Conservation (phyloP, 1,284 basidiomycete species). For the Pascua sp. region DNA sequence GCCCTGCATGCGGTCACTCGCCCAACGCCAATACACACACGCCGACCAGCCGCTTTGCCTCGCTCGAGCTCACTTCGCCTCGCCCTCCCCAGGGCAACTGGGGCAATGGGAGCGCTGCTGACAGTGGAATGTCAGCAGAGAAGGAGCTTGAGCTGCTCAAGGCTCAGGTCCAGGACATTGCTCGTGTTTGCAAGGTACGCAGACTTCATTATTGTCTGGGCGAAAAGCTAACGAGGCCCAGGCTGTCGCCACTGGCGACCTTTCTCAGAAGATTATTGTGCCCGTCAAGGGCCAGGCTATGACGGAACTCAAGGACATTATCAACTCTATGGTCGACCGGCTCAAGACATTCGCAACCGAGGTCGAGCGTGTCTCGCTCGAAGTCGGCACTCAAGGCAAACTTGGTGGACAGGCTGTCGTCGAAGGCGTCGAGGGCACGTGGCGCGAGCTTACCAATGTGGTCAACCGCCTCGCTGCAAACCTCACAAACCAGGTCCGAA, state of each 20-base stretch:
- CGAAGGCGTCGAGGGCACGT: slow-evolving; percentile 87
- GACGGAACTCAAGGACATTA: slow-evolving; percentile 96
- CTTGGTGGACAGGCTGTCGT: slow-evolving; percentile 89
- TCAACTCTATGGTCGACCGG: slow-evolving; percentile 85
- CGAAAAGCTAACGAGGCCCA: slow-evolving; percentile 11
- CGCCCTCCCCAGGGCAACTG: slow-evolving; percentile 25
- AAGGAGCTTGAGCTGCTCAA: slow-evolving; percentile 77
- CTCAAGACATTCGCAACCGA: slow-evolving; percentile 55
- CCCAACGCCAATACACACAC: slow-evolving; percentile 7
- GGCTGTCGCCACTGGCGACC: slow-evolving; percentile 88
- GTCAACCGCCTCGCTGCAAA: slow-evolving; percentile 93
- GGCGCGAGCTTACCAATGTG: slow-evolving; percentile 82
- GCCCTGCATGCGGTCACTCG: slow-evolving; percentile 28
- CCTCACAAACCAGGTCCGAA: slow-evolving; percentile 89
- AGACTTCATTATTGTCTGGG: slow-evolving; percentile 2
- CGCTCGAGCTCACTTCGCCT: slow-evolving; percentile 25
- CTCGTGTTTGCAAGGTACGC: slow-evolving; percentile 74
- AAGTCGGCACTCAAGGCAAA: slow-evolving; percentile 92
- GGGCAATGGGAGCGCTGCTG: slow-evolving; percentile 22
- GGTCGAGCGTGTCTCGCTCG: slow-evolving; percentile 61
- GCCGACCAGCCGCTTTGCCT: slow-evolving; percentile 13
- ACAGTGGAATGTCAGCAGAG: slow-evolving; percentile 47
- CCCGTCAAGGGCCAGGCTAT: slow-evolving; percentile 94
- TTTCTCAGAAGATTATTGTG: slow-evolving; percentile 94
- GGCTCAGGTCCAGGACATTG: slow-evolving; percentile 85